phyloP scores from a whole-genome alignment of 176 grass and related monocot species.

The Typha latifolia region DNA sequence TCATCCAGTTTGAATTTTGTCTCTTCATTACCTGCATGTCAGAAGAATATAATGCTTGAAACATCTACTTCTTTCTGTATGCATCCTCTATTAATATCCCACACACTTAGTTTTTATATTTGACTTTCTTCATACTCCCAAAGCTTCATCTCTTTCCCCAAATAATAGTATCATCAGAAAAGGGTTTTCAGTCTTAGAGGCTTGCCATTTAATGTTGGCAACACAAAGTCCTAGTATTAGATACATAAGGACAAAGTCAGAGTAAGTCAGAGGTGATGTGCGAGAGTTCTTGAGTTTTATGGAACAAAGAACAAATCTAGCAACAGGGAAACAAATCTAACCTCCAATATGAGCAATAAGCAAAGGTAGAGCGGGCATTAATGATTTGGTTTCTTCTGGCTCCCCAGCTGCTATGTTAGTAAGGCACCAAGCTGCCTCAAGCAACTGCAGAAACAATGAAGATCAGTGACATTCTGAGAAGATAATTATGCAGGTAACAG shows the following conservation, averaged over 20 bases:
- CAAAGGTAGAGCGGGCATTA: constrained; percentile 75
- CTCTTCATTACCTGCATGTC: too few relatives aligned
- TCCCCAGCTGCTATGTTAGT: constrained; percentile 91
- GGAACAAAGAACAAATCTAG: constrained; percentile 4
- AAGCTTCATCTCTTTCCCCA: too few relatives aligned
- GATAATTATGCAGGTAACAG: constrained; percentile 1
- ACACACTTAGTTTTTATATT: too few relatives aligned
- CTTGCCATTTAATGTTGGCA: neutral
- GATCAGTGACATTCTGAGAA: constrained; percentile 17
- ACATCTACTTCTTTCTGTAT: too few relatives aligned
- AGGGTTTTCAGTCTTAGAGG: too few relatives aligned
- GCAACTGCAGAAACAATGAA: constrained; percentile 54
- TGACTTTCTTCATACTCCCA: too few relatives aligned
- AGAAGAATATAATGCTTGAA: too few relatives aligned
- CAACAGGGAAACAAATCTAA: constrained; percentile 27
- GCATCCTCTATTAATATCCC: too few relatives aligned
- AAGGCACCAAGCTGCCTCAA: constrained; percentile 93
- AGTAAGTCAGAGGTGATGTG: too few relatives aligned
- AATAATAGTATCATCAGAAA: too few relatives aligned
- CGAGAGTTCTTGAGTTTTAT: neutral
- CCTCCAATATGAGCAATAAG: constrained; percentile 96
- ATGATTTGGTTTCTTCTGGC: constrained; percentile 71
- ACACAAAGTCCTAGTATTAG: neutral
- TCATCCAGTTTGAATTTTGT: too few relatives aligned
- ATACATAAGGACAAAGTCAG: too few relatives aligned